Evolutionary conservation across 2,329 filamentous ascomycete genomes (phyloP).

Genomic region (Ophiobolus disseminans): DNA sequence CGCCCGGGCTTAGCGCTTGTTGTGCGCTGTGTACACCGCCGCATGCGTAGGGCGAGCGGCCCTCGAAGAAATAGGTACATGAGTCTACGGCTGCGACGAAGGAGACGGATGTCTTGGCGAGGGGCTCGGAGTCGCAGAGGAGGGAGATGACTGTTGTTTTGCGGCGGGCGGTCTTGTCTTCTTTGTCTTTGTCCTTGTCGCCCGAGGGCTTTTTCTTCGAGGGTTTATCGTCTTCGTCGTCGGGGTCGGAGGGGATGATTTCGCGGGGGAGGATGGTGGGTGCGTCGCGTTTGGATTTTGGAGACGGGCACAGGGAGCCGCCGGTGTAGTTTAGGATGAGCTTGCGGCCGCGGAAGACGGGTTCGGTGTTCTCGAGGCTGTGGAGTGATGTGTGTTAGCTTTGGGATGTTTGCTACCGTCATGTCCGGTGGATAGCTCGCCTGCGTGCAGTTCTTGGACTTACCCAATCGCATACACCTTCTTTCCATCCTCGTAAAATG

Average conservation of each 20-base stretch:
- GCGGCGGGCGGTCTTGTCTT: slow-evolving; percentile 57
- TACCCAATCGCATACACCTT: slow-evolving; percentile 78
- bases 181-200: slow-evolving; percentile 59
- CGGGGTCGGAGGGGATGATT: slow-evolving; percentile 52
- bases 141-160: slow-evolving; percentile 91
- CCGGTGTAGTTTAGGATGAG: slow-evolving; percentile 60
- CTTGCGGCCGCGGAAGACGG: slow-evolving; percentile 71
- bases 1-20: slow-evolving; percentile 70
- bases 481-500: slow-evolving; percentile 72
- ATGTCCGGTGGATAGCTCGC: no score
- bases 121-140: slow-evolving; percentile 85
- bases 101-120: slow-evolving; percentile 73
- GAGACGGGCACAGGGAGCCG: slow-evolving; percentile 56
- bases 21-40: slow-evolving; percentile 67
- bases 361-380: slow-evolving; percentile 63
- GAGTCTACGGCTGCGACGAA: slow-evolving; percentile 91
- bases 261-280: slow-evolving; percentile 39
- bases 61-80: slow-evolving; percentile 95
- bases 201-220: slow-evolving; percentile 49
- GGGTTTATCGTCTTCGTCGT: slow-evolving; percentile 47
- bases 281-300: slow-evolving; percentile 31
- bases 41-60: slow-evolving; percentile 85
- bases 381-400: slow-evolving; percentile 20
- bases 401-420: slow-evolving; percentile 4
- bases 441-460: no score